Base-by-base conservation (phyloP, 129 eudicot genomes). In the Kitagawia praeruptora region DNA sequence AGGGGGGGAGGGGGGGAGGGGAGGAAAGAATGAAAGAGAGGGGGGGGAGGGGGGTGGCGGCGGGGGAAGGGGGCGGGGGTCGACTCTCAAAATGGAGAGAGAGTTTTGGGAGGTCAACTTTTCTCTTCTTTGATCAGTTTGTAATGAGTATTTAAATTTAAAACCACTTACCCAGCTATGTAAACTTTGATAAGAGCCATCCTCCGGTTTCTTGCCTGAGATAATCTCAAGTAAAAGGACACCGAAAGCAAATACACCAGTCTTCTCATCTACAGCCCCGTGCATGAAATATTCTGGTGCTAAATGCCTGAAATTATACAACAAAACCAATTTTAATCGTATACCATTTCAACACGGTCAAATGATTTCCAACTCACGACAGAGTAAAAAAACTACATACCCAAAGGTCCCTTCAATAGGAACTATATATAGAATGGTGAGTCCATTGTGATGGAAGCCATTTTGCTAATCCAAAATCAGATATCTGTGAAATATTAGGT, bases 361-460 rank as follows among this genome's bases (percentile, higher is more conserved):
- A 61, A 0, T 61, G 15, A 61, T n/a, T n/a, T 61, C 37, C 10
- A n/a, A 15, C 37, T n/a, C 7, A n/a, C 21, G 34, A n/a, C 9
- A 11, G 39, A 67, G 44, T n/a, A n/a, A n/a, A n/a, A n/a, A n/a
- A n/a, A n/a, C n/a, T 28, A 6, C 40, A n/a, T 87, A 95, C 98
- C 98, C 98, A 75, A 95, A 93, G 77, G 98, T 95, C 80, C 98
- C 98, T 87, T 95, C 98, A 39, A 95, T 95, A 40, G 98, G 98
- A 84, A 87, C 94, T n/a, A n/a, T n/a, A n/a, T 54, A 95, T 88
- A 5, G 99, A 95, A 69, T 95, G 99, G 81, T 95, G 99, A 81
- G 93, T 92, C 99, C 97, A 95, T 80, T 95, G 94, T 38, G 99
- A 88, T 72, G 99, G 99, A 80, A 95, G 99, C 99, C 99, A 95